Base-by-base conservation (phyloP, 2,329 filamentous ascomycete genomes). In the Trichoderma pleuroti region DNA sequence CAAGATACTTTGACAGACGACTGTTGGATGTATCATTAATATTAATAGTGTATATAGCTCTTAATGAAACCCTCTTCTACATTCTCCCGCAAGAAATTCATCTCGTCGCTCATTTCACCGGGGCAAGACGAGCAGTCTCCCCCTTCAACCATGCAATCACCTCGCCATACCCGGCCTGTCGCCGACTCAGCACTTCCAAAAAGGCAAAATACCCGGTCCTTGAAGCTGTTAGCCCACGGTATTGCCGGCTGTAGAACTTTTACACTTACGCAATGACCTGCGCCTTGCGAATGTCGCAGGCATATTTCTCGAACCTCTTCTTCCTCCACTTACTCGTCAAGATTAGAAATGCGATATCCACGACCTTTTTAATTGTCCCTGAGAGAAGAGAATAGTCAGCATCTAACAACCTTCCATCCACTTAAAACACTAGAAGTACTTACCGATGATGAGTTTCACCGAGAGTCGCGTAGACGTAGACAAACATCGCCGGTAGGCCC, bases 201-300 rank as follows among this genome's bases (percentile, higher is more conserved):
- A 97, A 97, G 6, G 93, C 93, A 32, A 84, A 84, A 65, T 90
- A 88, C 0, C 90, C 91, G 71, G 95, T 82, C 84, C 90, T 92
- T 26, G 5, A 39, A 21, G 21, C 72, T 52, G 60, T 24, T 28
- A 32, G 71, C 76, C 52, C 18, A 30, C 76, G 30, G 36, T 39
- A 54, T 42, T 6, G 14, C 28, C 34, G 5, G 9, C 26, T 72
- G 34, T 74, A 71, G 21, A 14, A 12, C 14, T n/a, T 39, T 63
- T 21, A 16, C 7, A 83, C 88, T 82, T 79, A 91, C 90, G 90
- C 90, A 69, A 80, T 77, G 3, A 88, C 83, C 76, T 94, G 91
- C 16, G 79, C 78, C 73, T 86, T 88, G 66, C 84, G 87, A 34
- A 94, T 82, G 24, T 83, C 82, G 75, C 90, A 93, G 16, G 82